These are phyloP conservation scores for Bidens hawaiensis DNA, from an alignment of 140 eudicot species.

Conservation along the genomic window DNA sequence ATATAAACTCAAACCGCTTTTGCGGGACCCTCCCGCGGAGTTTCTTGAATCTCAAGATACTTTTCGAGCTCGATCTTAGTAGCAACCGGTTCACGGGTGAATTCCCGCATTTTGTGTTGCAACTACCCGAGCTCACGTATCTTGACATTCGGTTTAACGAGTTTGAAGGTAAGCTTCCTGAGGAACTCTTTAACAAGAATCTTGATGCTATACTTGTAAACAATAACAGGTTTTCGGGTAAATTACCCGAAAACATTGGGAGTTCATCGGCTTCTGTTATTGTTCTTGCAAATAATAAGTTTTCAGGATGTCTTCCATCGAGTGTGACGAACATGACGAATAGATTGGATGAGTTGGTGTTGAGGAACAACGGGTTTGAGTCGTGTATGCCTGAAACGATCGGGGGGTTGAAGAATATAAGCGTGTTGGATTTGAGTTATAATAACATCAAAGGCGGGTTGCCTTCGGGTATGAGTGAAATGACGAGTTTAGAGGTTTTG, in stretches of 20 bases:
- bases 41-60: constrained; percentile 37
- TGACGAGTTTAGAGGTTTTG: constrained; percentile 34
- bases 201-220: constrained; percentile 53
- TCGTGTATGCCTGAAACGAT: constrained; percentile 43
- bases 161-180: constrained; percentile 49
- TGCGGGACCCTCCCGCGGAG: constrained; percentile 51
- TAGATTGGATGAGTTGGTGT: constrained; percentile 33
- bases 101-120: constrained; percentile 38
- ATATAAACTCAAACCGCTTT: constrained; percentile 57
- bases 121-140: constrained; percentile 35
- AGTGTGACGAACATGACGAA: constrained; percentile 39
- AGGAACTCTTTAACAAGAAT: constrained; percentile 34
- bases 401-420: constrained; percentile 44
- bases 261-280: constrained; percentile 45
- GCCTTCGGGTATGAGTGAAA: constrained; percentile 30
- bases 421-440: constrained; percentile 43
- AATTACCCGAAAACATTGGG: constrained; percentile 45
- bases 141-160: constrained; percentile 54
- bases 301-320: constrained; percentile 46
- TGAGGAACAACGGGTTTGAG: constrained; percentile 37
- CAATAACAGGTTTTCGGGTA: constrained; percentile 37
- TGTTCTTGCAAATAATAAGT: constrained; percentile 44
- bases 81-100: constrained; percentile 46
- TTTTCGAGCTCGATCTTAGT: constrained; percentile 53
- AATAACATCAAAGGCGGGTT: constrained; percentile 35